Evolutionary conservation across 257 asterid genomes (phyloP), one percentile per base, ranked within the genome.

Genomic region (Nicotiana sylvestris): DNA sequence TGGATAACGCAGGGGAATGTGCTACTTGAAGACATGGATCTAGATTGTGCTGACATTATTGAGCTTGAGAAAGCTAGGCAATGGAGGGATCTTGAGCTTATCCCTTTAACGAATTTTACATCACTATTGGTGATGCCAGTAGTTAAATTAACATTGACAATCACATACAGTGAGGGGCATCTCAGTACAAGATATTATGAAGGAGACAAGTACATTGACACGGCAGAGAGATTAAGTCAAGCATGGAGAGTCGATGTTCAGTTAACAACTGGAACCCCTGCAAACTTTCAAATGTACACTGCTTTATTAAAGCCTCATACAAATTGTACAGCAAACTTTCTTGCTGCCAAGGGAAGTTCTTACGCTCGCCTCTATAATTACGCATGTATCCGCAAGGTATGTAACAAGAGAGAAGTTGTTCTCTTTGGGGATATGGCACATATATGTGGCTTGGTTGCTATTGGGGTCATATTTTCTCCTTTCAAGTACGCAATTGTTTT

Each of bases 171-270:
- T 83, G 97, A 94, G 86, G 96, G 97, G 27, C 92, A 93, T 85
- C 98, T 97, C 82, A 95, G 94, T 43, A 97, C 98, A 9, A 91
- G 97, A 94, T 94, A 94, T 85, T 94, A 94, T 53, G 97, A 37
- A 37, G 9, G 97, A 82, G 97, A 61, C 83, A 95, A 97, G 95
- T 95, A 92, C 88, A 95, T 92, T 66, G 98, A 93, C 86, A 95
- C 92, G 98, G 98, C 96, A 0, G 98, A 91, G 88, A 91, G 86
- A 77, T 82, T 95, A 88, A 93, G 98, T 85, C 98, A 95, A 91
- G 91, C 91, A 88, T 95, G 97, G 98, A 97, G 98, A 89, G 98
- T 95, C 80, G 93, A 93, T 88, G 98, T 92, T 30, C 98, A 95
- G 86, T 89, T 97, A 66, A 90, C 92, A 58, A 91, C 98, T 80